A percentile compares a stretch with the other conserved stretches of the same genome.
phyloP scores from a whole-genome alignment of 1,139 yeast genomes.

The Kodamaea anthophila region DNA sequence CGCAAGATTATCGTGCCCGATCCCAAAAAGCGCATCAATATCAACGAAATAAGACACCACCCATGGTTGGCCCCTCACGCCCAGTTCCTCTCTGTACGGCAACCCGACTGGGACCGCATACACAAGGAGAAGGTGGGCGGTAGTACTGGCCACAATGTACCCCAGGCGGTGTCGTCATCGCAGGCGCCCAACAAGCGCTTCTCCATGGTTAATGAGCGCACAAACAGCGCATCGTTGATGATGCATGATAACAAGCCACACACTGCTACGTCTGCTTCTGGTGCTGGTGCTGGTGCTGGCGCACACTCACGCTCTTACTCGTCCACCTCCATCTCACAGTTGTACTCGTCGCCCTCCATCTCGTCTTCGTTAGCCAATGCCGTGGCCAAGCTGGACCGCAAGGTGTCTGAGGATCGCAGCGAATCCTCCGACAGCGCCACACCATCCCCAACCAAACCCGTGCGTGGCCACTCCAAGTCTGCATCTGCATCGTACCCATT shows the following conservation, averaged over 20 bases:
- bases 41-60: slow-evolving; percentile 70
- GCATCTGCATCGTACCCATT: slow-evolving; percentile 38
- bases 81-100: slow-evolving; percentile 74
- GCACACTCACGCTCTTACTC: slow-evolving; percentile 39
- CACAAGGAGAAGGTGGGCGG: slow-evolving; percentile 24
- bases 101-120: slow-evolving; percentile 81
- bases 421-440: slow-evolving; percentile 11
- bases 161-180: slow-evolving; percentile 2
- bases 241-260: slow-evolving; percentile 12
- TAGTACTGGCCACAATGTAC: slow-evolving; percentile 9
- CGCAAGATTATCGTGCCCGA: slow-evolving; percentile 81
- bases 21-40: slow-evolving; percentile 69
- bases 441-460: slow-evolving; percentile 17
- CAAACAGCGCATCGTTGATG: slow-evolving; percentile 33
- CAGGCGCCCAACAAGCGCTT: slow-evolving; percentile 31
- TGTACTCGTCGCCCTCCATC: slow-evolving; percentile 50
- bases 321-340: slow-evolving; percentile 32
- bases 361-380: slow-evolving; percentile 48
- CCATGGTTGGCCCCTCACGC: slow-evolving; percentile 84
- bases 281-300: slow-evolving; percentile 6
- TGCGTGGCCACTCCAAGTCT: slow-evolving; percentile 31
- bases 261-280: slow-evolving; percentile 9
- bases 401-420: slow-evolving; percentile 7
- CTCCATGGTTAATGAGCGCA: slow-evolving; percentile 42
- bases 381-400: slow-evolving; percentile 16